Conservation (phyloP, 495 filamentous ascomycete species). For the Aspergillus steynii region DNA sequence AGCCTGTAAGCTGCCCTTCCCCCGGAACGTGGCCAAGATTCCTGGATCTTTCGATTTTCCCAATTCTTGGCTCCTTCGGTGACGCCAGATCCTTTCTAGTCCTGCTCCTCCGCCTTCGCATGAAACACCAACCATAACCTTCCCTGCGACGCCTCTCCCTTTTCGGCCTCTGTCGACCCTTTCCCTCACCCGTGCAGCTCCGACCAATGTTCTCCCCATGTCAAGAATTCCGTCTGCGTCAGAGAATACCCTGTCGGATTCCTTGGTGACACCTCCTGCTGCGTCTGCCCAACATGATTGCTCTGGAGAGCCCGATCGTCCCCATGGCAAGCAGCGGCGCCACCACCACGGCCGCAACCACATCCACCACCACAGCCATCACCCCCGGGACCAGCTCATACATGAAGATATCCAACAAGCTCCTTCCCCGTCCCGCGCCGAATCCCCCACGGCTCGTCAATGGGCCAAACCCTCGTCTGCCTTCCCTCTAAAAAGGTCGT, state of each 20-base stretch:
- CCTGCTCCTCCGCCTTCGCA: constrained; percentile 12
- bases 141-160: constrained; percentile 19
- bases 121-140: constrained; percentile 25
- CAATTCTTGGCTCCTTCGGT: constrained; percentile 16
- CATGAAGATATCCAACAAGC: constrained; percentile 34
- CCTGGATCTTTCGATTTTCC: constrained; percentile 21
- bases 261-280: constrained; percentile 51
- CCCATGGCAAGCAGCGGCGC: constrained; percentile 45
- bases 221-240: constrained; percentile 53
- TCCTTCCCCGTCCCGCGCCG: constrained; percentile 41
- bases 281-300: constrained; percentile 50
- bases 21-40: constrained; percentile 34
- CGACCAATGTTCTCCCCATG: constrained; percentile 59
- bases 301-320: constrained; percentile 34
- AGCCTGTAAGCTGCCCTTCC: constrained; percentile 40
- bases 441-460: constrained; percentile 42
- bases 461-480: constrained; percentile 34
- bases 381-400: constrained; percentile 34
- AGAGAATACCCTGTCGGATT: constrained; percentile 47
- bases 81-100: constrained; percentile 23
- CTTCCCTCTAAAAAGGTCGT: constrained; percentile 40
- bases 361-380: constrained; percentile 44
- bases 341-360: constrained; percentile 32
- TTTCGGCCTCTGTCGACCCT: constrained; percentile 30
- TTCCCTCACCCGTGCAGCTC: constrained; percentile 33